Evolutionary conservation across 352 stramenopile genomes (phyloP).

Genomic region (Bremia lactucae): DNA sequence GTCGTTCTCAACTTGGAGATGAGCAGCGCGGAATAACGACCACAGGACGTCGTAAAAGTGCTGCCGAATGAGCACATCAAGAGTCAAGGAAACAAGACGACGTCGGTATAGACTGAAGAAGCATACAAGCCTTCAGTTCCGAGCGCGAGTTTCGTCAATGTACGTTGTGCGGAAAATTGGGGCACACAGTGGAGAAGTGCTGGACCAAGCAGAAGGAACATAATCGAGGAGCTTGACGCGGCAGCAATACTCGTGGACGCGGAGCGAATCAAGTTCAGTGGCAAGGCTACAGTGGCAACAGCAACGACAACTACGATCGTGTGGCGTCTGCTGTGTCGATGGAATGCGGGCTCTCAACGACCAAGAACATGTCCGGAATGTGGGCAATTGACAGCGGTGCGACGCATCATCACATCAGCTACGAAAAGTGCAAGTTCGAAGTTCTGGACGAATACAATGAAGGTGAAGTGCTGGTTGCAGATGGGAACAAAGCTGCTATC

Average conservation of each 20-base stretch:
- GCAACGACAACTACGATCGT: neutral
- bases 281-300: neutral
- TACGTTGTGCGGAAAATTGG: neutral
- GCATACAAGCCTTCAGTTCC: neutral
- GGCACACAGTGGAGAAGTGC: no score
- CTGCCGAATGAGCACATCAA: neutral
- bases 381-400: neutral
- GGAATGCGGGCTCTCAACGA: no score
- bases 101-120: neutral
- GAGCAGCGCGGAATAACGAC: no score
- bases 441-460: no score
- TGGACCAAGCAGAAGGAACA: conserved; percentile 1
- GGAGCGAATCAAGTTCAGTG: neutral
- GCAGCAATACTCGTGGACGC: neutral
- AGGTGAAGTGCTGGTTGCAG: no score
- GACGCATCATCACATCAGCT: no score
- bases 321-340: neutral
- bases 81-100: neutral
- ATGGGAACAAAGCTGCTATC: no score
- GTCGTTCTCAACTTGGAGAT: no score
- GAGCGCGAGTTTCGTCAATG: neutral
- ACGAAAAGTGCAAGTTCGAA: neutral
- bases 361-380: no score
- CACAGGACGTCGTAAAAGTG: no score
- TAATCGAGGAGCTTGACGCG: neutral